Percentiles rank a stretch among this genome's conserved stretches.
These are phyloP conservation scores for Arxiozyma slooffiae DNA, from an alignment of 1,139 yeast species.

Conservation along the genomic window DNA sequence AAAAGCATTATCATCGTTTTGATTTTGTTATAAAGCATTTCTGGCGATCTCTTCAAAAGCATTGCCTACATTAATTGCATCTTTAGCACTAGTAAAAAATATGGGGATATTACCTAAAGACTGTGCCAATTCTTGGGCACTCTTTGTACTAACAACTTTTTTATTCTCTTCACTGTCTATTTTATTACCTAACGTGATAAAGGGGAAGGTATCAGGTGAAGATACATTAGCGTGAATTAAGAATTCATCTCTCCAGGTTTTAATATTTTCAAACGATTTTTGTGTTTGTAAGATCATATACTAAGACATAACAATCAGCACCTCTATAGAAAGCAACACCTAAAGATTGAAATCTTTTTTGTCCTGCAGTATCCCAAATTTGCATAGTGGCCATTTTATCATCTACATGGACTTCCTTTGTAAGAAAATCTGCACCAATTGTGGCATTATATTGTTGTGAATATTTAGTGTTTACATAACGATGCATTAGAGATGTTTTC, in stretches of 20 bases:
- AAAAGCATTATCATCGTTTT: constrained; percentile 75
- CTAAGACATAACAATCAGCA: constrained; percentile 95
- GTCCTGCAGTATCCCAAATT: constrained; percentile 99
- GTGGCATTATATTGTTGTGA: constrained; percentile 96
- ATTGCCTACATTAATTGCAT: constrained; percentile 84
- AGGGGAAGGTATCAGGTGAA: constrained; percentile 92
- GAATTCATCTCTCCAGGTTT: constrained; percentile 93
- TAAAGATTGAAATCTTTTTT: constrained; percentile 89
- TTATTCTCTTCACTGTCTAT: constrained; percentile 89
- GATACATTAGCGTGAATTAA: constrained; percentile 84
- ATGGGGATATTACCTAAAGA: constrained; percentile 85
- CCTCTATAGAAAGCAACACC: constrained; percentile 98
- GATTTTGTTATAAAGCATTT: constrained; percentile 87
- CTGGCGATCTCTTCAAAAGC: constrained; percentile 95
- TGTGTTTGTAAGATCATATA: constrained; percentile 87
- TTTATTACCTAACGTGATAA: constrained; percentile 89
- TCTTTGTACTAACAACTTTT: constrained; percentile 71
- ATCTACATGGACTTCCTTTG: constrained; percentile 80
- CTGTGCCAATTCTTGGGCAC: constrained; percentile 77
- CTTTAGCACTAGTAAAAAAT: constrained; percentile 91
- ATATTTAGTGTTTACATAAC: constrained; percentile 90
- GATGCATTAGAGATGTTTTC: constrained; percentile 91
- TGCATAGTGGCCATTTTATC: constrained; percentile 65
- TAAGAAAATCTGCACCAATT: constrained; percentile 92
- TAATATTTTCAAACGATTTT: constrained; percentile 83